These are phyloP conservation scores for Codiaeum variegatum DNA, from an alignment of 441 rosid species.

Conservation along the genomic window DNA sequence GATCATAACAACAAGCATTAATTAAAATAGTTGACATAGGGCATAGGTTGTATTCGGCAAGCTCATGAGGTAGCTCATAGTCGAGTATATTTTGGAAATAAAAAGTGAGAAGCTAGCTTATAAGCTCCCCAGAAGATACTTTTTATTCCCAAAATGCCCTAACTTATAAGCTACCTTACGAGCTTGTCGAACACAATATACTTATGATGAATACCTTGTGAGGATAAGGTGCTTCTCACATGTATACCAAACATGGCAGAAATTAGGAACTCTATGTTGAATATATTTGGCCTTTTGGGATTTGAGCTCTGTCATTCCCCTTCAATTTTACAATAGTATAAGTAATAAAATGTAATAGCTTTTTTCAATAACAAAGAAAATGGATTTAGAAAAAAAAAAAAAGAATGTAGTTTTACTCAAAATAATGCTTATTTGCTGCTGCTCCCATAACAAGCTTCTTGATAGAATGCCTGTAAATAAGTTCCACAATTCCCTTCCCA, in stretches of 20 bases:
- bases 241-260: constrained; percentile 71
- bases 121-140: too few relatives aligned
- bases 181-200: neutral
- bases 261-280: constrained; percentile 49
- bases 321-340: constrained; percentile 32
- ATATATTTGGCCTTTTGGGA: constrained; percentile 76
- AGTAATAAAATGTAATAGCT: neutral
- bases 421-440: constrained; percentile 52
- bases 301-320: constrained; percentile 62
- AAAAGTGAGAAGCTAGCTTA: too few relatives aligned
- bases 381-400: neutral
- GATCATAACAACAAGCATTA: neutral
- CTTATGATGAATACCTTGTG: constrained; percentile 21
- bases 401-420: constrained; percentile 35
- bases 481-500: constrained; percentile 61
- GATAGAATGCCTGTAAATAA: constrained; percentile 37
- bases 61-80: constrained; percentile 19
- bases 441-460: constrained; percentile 80
- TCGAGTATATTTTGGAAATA: too few relatives aligned
- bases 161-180: neutral
- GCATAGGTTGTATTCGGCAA: too few relatives aligned
- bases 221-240: constrained; percentile 63
- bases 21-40: neutral
- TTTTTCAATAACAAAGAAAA: neutral
- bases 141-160: too few relatives aligned